phyloP scores from a whole-genome alignment of 116 monocot genomes.

The Iris pallida region DNA sequence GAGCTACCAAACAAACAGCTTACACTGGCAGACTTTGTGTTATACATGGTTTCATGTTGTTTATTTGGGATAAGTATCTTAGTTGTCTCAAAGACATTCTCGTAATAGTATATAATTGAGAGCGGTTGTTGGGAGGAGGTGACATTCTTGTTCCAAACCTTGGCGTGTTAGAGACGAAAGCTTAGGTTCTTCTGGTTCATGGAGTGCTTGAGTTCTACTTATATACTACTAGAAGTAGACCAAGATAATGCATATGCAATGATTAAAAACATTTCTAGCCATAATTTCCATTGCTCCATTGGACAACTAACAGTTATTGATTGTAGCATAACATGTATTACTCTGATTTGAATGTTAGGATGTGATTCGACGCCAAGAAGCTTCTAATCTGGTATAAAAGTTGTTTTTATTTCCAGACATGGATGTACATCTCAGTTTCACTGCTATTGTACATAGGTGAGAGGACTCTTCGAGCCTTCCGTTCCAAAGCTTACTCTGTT shows the following conservation, averaged over 20 bases:
- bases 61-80: neutral
- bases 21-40: neutral
- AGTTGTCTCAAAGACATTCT: slow-evolving; percentile 2
- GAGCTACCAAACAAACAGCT: slow-evolving; percentile 8
- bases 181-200: neutral
- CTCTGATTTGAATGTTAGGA: too few species aligned
- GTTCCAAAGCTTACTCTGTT: slow-evolving; percentile 65
- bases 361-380: too few species aligned
- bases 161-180: neutral
- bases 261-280: too few species aligned
- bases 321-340: too few species aligned
- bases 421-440: slow-evolving; percentile 80
- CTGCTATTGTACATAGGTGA: slow-evolving; percentile 69
- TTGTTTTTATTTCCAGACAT: slow-evolving; percentile 55
- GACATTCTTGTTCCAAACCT: neutral
- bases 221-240: neutral
- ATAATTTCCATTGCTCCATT: too few species aligned
- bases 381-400: too few species aligned
- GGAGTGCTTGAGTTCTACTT: neutral
- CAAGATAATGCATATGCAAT: too few species aligned
- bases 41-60: slow-evolving; percentile 7
- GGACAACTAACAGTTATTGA: too few species aligned
- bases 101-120: neutral
- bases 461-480: slow-evolving; percentile 49
- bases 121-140: neutral